Evolutionary conservation across 139 green algal genomes (phyloP).

Genomic region (Tetradesmus lagerheimii): DNA sequence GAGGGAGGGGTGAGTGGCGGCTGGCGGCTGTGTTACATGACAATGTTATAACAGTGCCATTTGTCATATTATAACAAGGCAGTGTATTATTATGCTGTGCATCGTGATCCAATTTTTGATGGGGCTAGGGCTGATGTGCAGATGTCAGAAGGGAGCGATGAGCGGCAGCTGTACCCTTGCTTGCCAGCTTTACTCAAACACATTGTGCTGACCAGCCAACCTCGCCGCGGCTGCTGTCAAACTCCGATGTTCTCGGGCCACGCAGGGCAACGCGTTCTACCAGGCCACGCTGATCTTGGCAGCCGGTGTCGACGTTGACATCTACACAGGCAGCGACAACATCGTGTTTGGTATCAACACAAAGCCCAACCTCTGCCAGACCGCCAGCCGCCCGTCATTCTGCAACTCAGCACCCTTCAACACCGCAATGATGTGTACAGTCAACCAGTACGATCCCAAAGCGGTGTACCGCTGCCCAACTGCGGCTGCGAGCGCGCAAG

Average conservation of each 20-base stretch:
- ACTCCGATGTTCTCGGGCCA: neutral
- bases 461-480: neutral
- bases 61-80: neutral
- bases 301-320: constrained; percentile 15
- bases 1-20: neutral
- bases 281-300: neutral
- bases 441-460: constrained; percentile 18
- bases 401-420: neutral
- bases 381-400: neutral
- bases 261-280: constrained; percentile 35
- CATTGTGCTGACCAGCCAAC: neutral
- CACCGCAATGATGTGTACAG: neutral
- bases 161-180: too few relatives aligned
- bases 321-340: constrained; percentile 24
- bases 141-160: too few relatives aligned
- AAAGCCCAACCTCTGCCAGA: neutral
- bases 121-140: too few relatives aligned
- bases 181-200: too few relatives aligned
- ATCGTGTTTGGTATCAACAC: constrained; percentile 24
- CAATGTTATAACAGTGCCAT: too few relatives aligned
- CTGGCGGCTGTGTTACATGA: neutral
- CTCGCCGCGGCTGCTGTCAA: neutral
- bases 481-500: neutral
- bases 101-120: too few relatives aligned
- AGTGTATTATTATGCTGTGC: neutral